Conservation (phyloP, 495 filamentous ascomycete species). For the Pyrenula massariospora region DNA sequence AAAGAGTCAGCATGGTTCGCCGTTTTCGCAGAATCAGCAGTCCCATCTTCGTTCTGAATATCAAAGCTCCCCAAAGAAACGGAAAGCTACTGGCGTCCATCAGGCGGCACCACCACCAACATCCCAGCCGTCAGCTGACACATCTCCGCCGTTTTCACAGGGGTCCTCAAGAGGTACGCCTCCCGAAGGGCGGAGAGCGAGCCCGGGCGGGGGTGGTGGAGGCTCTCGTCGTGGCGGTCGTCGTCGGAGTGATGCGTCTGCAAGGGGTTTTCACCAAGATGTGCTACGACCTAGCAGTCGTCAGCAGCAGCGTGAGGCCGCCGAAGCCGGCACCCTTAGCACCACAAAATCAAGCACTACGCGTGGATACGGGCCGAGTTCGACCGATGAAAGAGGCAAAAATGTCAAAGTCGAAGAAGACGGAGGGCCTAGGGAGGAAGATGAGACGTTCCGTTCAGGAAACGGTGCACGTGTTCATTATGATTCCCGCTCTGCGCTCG, state of each 20-base stretch:
- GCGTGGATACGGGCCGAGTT: background rate
- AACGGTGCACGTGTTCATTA: background rate
- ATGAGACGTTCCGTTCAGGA: background rate
- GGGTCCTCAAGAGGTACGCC: conserved; percentile 5
- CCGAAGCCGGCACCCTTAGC: too few relatives aligned
- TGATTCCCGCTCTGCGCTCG: background rate
- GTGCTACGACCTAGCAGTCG: background rate
- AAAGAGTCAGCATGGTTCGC: conserved; percentile 18
- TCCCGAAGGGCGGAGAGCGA: background rate
- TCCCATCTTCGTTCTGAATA: conserved; percentile 23
- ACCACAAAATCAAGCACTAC: background rate
- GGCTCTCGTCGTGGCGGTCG: background rate
- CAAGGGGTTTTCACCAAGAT: background rate
- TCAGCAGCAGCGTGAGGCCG: background rate
- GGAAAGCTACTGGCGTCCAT: conserved; percentile 27
- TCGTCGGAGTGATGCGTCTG: background rate
- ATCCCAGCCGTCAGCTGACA: conserved; percentile 9
- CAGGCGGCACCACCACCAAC: conserved; percentile 24
- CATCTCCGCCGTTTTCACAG: conserved; percentile 14
- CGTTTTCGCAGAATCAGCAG: conserved; percentile 8
- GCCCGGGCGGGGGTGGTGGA: too few relatives aligned
- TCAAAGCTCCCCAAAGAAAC: conserved; percentile 28
- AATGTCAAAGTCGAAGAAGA: background rate
- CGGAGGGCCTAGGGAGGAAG: background rate
- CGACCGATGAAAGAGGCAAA: background rate